Base-by-base conservation (phyloP, 495 filamentous ascomycete genomes). In the Penicillium paradoxum region DNA sequence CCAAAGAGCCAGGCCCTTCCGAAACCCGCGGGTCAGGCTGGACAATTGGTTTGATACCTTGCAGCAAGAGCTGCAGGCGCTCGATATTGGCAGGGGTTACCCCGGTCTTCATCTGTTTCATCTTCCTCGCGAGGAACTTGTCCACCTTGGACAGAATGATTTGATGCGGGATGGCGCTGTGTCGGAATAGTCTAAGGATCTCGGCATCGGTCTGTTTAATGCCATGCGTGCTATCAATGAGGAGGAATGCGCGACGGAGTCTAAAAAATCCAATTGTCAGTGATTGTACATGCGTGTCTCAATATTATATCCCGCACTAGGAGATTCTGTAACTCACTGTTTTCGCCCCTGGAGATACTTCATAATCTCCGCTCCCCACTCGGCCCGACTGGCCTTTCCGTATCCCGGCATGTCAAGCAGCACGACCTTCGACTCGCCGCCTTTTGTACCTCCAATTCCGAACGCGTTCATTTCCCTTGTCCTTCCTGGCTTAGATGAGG, bases 371-470 rank as follows among this genome's bases (percentile, higher is more conserved):
- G 71, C 69, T 2, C 93, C 93, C 92, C 92, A 97, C 56, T 85
- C 86, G 36, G 77, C 66, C 39, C 81, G 72, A 62, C 86, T 89
- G 5, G 82, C 87, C 48, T 86, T 77, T 4, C 95, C 93, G 62
- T 98, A 98, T 2, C 93, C 95, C 6, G 93, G 95, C 89, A 95
- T 92, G 68, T 98, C 95, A 32, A 96, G 72, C 44, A 95, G 63
- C 11, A 81, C 75, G 46, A 85, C 79, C 48, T 75, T 73, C 17
- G 77, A 75, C 58, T 85, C 77, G 34, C 72, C 68, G 24, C 70
- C 74, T 53, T 78, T 76, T 25, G 64, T 70, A 27, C 78, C 79
- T 0, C 85, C 86, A 24, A 96, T 85, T 2, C 83, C 84, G 67
- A 90, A 97, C 0, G 84, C 87, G 62, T 95, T 96, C 80, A 98